Percentiles rank a stretch among this genome's conserved stretches.
Conservation (phyloP, 1,139 yeast genomes). For the Blastobotrys indianensis region DNA sequence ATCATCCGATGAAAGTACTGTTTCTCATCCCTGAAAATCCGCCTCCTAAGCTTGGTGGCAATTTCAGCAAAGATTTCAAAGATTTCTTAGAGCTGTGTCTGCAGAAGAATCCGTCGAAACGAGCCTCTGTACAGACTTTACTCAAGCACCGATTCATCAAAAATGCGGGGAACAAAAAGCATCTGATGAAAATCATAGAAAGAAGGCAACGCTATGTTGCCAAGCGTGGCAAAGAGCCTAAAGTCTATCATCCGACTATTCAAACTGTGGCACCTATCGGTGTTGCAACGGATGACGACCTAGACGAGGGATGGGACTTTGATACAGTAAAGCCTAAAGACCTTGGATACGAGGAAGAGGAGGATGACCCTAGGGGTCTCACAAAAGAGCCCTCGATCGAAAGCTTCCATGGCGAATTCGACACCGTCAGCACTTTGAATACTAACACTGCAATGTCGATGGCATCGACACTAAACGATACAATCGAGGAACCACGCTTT, state of each 20-base stretch:
- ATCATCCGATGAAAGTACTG: conserved; percentile 77
- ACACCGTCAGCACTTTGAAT: conserved; percentile 3
- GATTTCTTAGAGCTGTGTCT: conserved; percentile 66
- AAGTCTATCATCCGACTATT: conserved; percentile 19
- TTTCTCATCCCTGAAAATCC: conserved; percentile 48
- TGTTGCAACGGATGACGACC: conserved; percentile 15
- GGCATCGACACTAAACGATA: not conserved
- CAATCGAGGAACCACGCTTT: not conserved
- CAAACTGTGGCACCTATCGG: conserved; percentile 16
- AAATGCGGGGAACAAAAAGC: conserved; percentile 37
- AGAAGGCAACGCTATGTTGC: conserved; percentile 12
- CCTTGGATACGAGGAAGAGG: not conserved
- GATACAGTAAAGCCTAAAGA: conserved; percentile 32
- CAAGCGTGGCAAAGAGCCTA: conserved; percentile 12
- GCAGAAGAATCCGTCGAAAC: conserved; percentile 50
- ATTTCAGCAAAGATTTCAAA: conserved; percentile 43
- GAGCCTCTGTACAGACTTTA: conserved; percentile 57
- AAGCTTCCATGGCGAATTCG: conserved; percentile 4
- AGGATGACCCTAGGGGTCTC: not conserved
- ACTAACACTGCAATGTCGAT: conserved; percentile 1
- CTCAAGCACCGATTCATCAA: conserved; percentile 55
- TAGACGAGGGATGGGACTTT: conserved; percentile 37
- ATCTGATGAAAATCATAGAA: conserved; percentile 31
- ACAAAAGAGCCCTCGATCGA: not conserved
- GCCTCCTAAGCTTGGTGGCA: conserved; percentile 47